Evolutionary conservation across 306 rosid species (phyloP).

Genomic region (Boehmeria nivea): DNA sequence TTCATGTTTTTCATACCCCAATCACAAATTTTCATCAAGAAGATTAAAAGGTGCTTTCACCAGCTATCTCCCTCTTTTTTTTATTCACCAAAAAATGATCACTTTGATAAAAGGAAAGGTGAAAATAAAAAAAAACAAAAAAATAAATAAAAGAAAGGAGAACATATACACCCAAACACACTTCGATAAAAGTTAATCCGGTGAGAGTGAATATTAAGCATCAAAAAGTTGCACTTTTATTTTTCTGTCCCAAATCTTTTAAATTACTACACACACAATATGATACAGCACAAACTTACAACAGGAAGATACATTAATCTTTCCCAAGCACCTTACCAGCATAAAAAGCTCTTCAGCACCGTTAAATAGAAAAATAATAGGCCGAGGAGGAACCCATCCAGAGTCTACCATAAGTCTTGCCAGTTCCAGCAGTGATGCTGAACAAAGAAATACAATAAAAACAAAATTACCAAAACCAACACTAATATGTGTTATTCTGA

Average conservation of each 20-base stretch:
- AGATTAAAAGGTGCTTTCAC: no score
- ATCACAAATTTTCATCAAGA: neutral
- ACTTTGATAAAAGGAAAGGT: neutral
- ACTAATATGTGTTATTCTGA: conserved; percentile 8
- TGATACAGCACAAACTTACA: neutral
- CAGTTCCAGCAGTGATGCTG: conserved; percentile 93
- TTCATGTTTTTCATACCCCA: no score
- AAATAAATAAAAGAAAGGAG: neutral
- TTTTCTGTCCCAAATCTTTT: no score
- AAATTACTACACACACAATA: neutral
- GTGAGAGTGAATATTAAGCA: no score
- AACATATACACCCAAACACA: no score
- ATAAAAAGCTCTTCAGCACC: conserved; percentile 98
- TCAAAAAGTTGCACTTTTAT: no score
- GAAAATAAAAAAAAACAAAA: no score
- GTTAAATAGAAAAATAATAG: conserved; percentile 84
- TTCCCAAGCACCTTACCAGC: conserved; percentile 60
- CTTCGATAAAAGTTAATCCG: neutral
- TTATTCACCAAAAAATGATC: neutral
- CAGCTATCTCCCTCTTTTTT: no score
- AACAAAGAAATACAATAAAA: conserved; percentile 8
- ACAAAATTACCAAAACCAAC: conserved; percentile 13
- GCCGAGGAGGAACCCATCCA: conserved; percentile 70
- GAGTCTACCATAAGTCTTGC: conserved; percentile 84
- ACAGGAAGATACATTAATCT: neutral